Evolutionary conservation across 805 yeast species (phyloP), one percentile per base, ranked within the genome.

Genomic region (Saturnispora dispora): DNA sequence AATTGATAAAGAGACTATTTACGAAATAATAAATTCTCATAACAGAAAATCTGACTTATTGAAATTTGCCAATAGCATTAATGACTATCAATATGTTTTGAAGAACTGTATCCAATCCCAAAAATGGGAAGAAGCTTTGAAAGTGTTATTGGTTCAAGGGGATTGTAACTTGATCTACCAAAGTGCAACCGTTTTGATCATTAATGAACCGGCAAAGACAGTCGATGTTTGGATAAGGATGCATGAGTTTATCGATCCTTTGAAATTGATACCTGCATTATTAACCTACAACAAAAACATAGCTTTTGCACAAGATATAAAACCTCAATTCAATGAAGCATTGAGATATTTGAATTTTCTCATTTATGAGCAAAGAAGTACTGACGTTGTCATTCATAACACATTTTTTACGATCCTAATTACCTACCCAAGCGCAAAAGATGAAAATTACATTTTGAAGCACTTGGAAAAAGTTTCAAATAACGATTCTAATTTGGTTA

Each of bases 151-250:
- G n/a, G 69, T 72, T 37, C 71, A 77, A 42, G 73, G 74, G 40
- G 75, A 76, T 40, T 68, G 74, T 0, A 62, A 67, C 0, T 61
- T 79, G 8, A 75, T 85, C 5, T 87, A 88, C 67, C 76, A 77
- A 54, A 81, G 82, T 53, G 75, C 97, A 0, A 81, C 84, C 0
- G 82, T 82, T 0, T 64, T 93, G 37, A 63, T 93, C 48, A 71
- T 81, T 2, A 85, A 86, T 58, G 67, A 76, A 13, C 90, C 99
- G 0, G 71, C 70, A 28, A 75, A 73, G 11, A 88, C 96, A 0
- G 79, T 87, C 2, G 84, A 83, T 48, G 73, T 86, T 0, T 93
- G 97, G 97, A 75, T 86, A 60, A 75, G 81, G 47, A 63, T 82
- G 42, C 60, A 72, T 0, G 68, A 67, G 25, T 59, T 62, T 7